Base-by-base conservation (phyloP, 2,329 filamentous ascomycete genomes). In the Dactylellina cionopaga region DNA sequence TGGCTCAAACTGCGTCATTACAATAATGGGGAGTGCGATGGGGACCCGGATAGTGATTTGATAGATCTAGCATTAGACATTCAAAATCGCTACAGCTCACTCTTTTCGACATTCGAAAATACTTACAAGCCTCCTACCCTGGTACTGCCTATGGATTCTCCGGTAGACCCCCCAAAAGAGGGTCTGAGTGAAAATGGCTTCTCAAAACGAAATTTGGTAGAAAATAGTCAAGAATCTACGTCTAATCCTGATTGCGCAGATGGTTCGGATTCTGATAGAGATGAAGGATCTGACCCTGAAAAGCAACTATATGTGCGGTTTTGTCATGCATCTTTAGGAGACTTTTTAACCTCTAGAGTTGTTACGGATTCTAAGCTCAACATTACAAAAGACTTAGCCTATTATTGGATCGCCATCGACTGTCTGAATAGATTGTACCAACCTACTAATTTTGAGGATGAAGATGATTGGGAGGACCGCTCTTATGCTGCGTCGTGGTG, bases 1-100 rank as follows among this genome's bases (percentile, higher is more conserved):
- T 52, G 25, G 47, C 13, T 52, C 5, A 7, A 25, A 9, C 5
- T 35, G 13, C 47, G 29, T 5, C 25, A 52, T 29, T 35, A 35
- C 19, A 17, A 33, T n/a, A 13, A 33, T 17, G 47, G 25, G 7
- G 13, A 13, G 2, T 35, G 47, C 13, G 47, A 52, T 10, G 29
- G 25, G 7, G 13, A 35, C 27, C 25, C 25, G 2, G n/a, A 52
- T 19, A 27, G 35, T 19, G 47, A 52, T 15, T 52, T 33, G 17
- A 52, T 49, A 3, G 44, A 49, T 29, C 44, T 49, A 9, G 22
- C 15, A 49, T 49, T 24, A n/a, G 44, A 49, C 29, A 7, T 49
- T 11, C 19, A 49, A 49, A 27, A 31, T 31, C 44, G 44, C 19
- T 49, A 49, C 22, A 49, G 44, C n/a, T 49, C 44, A 31, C 22